Percentiles rank a stretch among this genome's conserved stretches.
phyloP scores from a whole-genome alignment of 2,329 filamentous ascomycete genomes.

The Verticillium nubilum region DNA sequence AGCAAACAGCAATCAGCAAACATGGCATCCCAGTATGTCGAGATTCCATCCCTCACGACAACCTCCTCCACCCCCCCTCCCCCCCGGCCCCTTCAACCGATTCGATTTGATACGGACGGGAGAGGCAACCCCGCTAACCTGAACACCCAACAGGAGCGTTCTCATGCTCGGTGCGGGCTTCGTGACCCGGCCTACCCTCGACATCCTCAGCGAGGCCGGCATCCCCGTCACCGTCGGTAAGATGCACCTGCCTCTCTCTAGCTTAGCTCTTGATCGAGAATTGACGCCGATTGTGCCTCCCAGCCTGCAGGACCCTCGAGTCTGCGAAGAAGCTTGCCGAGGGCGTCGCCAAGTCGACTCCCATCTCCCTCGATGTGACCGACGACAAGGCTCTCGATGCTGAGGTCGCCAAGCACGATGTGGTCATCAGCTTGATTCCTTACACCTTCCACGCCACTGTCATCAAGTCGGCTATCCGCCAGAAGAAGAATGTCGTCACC shows the following conservation, averaged over 20 bases:
- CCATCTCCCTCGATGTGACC: conserved; percentile 81
- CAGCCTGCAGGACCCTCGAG: conserved; percentile 77
- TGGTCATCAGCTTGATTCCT: conserved; percentile 80
- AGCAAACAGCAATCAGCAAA: neutral
- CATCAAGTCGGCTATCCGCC: conserved; percentile 87
- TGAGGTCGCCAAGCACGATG: conserved; percentile 71
- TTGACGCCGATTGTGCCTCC: neutral
- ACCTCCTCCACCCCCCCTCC: no score
- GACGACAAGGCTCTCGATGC: conserved; percentile 72
- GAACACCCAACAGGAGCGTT: conserved; percentile 10
- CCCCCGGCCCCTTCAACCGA: neutral
- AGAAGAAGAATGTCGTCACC: conserved; percentile 95
- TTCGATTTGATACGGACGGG: neutral
- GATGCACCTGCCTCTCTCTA: neutral
- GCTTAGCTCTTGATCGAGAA: neutral
- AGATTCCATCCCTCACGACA: neutral
- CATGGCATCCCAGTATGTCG: conserved; percentile 9
- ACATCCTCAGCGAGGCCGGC: conserved; percentile 55
- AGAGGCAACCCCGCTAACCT: conserved; percentile 1
- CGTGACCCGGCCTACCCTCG: conserved; percentile 59
- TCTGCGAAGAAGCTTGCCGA: conserved; percentile 69
- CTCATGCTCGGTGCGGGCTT: conserved; percentile 49
- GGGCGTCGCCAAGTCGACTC: conserved; percentile 65
- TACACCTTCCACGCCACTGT: conserved; percentile 86
- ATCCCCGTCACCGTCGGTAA: conserved; percentile 60